phyloP scores from a whole-genome alignment of 805 yeast species.

The Suhomyces sp. region DNA sequence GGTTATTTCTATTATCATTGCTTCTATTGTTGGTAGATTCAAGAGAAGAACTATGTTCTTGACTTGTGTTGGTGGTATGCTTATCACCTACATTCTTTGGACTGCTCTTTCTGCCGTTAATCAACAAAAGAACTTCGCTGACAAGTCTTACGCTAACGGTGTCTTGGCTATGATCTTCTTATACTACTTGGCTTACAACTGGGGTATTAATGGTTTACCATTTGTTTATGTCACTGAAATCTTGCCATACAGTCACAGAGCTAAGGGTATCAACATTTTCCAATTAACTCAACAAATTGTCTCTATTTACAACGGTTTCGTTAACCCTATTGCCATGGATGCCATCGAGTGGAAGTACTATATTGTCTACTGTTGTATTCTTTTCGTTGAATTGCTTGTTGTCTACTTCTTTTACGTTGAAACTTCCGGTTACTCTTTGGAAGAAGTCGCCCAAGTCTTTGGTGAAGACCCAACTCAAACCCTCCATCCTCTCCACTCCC shows the following conservation, averaged over 20 bases:
- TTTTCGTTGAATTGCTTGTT: slow-evolving; percentile 28
- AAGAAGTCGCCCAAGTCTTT: slow-evolving; percentile 42
- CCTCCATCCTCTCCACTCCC: not conserved
- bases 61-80: slow-evolving; percentile 35
- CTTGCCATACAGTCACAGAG: slow-evolving; percentile 38
- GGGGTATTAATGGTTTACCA: slow-evolving; percentile 47
- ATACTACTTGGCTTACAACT: slow-evolving; percentile 42
- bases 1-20: slow-evolving; percentile 24
- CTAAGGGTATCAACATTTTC: slow-evolving; percentile 40
- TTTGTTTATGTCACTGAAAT: slow-evolving; percentile 46
- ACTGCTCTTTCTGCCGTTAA: slow-evolving; percentile 46
- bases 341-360: slow-evolving; percentile 45
- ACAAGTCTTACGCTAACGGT: slow-evolving; percentile 43
- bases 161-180: slow-evolving; percentile 53
- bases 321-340: slow-evolving; percentile 37
- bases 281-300: slow-evolving; percentile 19
- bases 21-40: slow-evolving; percentile 18
- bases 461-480: slow-evolving; percentile 29
- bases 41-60: slow-evolving; percentile 40
- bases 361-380: slow-evolving; percentile 36
- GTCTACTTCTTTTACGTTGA: slow-evolving; percentile 39
- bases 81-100: slow-evolving; percentile 40
- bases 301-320: slow-evolving; percentile 23
- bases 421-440: slow-evolving; percentile 44
- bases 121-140: slow-evolving; percentile 39